Evolutionary conservation across 805 yeast genomes (phyloP).

Genomic region (Dipodascus geniculatus): DNA sequence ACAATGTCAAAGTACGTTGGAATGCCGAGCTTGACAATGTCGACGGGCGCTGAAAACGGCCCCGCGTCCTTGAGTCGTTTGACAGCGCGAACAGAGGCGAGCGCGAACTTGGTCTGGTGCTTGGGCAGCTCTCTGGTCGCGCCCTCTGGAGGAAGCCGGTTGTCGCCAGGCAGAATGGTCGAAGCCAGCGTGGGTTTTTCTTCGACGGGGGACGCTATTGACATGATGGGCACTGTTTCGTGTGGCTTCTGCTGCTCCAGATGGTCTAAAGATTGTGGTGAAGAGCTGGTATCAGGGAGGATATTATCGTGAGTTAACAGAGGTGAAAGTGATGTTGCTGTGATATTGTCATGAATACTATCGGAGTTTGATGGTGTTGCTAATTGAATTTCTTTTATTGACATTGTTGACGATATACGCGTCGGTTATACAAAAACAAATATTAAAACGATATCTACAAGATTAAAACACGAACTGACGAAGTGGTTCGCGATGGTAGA

Average conservation of each 20-base stretch:
- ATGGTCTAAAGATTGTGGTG: background rate
- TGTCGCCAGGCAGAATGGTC: background rate
- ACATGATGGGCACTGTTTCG: background rate
- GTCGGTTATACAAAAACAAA: background rate
- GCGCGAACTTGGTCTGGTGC: slow-evolving; percentile 75
- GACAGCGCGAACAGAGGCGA: slow-evolving; percentile 72
- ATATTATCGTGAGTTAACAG: background rate
- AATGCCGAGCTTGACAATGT: slow-evolving; percentile 72
- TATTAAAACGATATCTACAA: background rate
- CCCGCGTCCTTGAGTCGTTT: slow-evolving; percentile 85
- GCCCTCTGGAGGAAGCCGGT: background rate
- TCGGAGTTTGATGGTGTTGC: background rate
- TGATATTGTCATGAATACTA: background rate
- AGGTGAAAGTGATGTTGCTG: background rate
- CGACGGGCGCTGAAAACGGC: slow-evolving; percentile 87
- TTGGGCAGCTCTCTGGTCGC: slow-evolving; percentile 16
- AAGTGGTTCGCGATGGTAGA: no score
- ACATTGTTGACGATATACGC: slow-evolving; percentile 1
- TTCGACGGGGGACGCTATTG: background rate
- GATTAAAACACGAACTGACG: no score
- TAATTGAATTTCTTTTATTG: slow-evolving; percentile 1
- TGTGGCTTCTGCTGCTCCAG: background rate
- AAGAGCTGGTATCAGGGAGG: background rate
- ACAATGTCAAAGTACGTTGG: slow-evolving; percentile 83
- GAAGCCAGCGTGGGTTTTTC: background rate